Evolutionary conservation across 2,329 filamentous ascomycete species (phyloP).

Genomic region (Talaromyces sp.): DNA sequence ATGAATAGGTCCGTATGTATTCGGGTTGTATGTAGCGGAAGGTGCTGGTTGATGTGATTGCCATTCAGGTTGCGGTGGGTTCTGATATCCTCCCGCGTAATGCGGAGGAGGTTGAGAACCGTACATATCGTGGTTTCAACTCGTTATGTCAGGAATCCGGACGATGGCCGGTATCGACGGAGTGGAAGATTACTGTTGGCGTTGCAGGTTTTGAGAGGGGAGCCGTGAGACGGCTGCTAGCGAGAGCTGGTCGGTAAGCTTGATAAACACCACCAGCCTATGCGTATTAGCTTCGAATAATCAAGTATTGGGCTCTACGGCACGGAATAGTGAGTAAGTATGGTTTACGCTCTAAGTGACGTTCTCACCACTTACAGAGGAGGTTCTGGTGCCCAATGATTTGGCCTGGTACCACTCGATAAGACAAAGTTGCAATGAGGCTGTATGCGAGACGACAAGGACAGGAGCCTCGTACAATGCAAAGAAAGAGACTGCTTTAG

Average conservation of each 20-base stretch:
- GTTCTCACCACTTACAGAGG: neutral
- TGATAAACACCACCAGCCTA: neutral
- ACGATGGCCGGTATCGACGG: neutral
- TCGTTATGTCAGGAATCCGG: neutral
- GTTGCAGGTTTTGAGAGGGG: neutral
- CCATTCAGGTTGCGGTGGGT: slow-evolving; percentile 36
- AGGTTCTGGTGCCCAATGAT: neutral
- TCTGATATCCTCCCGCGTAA: slow-evolving; percentile 18
- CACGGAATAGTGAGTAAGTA: neutral
- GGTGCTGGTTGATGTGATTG: slow-evolving; percentile 18
- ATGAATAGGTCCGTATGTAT: slow-evolving; percentile 32
- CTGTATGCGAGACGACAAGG: neutral
- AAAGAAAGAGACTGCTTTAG: neutral
- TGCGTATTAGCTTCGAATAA: neutral
- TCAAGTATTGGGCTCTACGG: no score
- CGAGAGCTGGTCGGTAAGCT: neutral
- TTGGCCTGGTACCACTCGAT: neutral
- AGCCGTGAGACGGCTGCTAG: neutral
- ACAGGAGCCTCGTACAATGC: neutral
- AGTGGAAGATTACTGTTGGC: neutral
- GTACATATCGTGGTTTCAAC: slow-evolving; percentile 27
- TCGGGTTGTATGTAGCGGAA: slow-evolving; percentile 29
- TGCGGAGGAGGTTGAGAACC: slow-evolving; percentile 27
- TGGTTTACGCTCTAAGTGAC: neutral
- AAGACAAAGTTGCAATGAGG: neutral